Evolutionary conservation across 441 rosid species (phyloP).

Genomic region (Aleurites moluccanus): DNA sequence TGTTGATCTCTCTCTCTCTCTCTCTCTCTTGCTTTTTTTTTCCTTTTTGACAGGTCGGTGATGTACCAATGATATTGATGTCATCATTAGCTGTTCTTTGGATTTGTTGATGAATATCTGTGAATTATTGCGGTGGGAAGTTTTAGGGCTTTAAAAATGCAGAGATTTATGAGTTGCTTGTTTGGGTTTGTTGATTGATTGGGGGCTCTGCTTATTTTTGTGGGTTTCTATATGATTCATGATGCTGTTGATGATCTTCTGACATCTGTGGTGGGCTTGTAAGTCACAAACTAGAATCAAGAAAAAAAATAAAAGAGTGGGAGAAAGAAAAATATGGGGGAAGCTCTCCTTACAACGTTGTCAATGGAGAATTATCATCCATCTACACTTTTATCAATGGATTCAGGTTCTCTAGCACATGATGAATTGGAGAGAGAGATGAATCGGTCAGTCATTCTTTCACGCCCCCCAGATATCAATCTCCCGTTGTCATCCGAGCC

Average conservation of each 20-base stretch:
- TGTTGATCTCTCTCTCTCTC: conserved; percentile 3
- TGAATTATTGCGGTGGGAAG: conserved; percentile 37
- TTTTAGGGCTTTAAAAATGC: conserved; percentile 47
- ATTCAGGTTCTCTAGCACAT: conserved; percentile 63
- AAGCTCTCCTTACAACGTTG: conserved; percentile 57
- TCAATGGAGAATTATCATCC: conserved; percentile 88
- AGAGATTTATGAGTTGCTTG: conserved; percentile 59
- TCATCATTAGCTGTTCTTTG: conserved; percentile 23
- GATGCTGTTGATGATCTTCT: conserved; percentile 19
- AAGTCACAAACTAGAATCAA: conserved; percentile 19
- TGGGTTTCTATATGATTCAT: conserved; percentile 10
- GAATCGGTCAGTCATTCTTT: conserved; percentile 49
- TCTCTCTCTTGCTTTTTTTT: conserved; percentile 5
- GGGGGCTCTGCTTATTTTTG: conserved; percentile 25
- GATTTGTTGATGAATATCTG: conserved; percentile 33
- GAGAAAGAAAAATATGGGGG: conserved; percentile 47
- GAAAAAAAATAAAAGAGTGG: conserved; percentile 1
- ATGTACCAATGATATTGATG: conserved; percentile 31
- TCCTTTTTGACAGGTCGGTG: conserved; percentile 45
- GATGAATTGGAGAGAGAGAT: conserved; percentile 80
- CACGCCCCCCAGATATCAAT: conserved; percentile 82
- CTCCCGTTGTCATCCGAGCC: conserved; percentile 75
- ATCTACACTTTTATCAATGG: conserved; percentile 84
- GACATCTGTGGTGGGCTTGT: conserved; percentile 26
- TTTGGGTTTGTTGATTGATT: conserved; percentile 85